phyloP scores from a whole-genome alignment of 108 stramenopile species.

The Cyclotella kingstonii region DNA sequence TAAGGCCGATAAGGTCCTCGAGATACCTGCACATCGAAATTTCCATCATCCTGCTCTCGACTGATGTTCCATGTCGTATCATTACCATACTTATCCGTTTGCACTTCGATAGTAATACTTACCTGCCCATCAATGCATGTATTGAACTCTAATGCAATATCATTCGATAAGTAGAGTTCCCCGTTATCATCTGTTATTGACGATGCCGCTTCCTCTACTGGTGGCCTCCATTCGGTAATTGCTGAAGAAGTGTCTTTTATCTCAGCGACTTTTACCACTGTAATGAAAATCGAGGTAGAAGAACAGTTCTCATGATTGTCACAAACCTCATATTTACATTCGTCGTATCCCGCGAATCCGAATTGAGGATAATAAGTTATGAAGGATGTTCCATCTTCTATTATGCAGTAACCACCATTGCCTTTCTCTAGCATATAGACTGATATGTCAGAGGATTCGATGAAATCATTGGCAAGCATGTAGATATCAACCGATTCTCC shows the following conservation, averaged over 20 bases:
- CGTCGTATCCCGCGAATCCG: conserved; percentile 7
- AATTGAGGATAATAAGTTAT: conserved; percentile 1
- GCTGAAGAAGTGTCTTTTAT: background rate
- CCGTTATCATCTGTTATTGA: background rate
- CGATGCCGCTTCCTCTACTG: conserved; percentile 3
- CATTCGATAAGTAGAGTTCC: background rate
- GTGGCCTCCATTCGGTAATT: background rate
- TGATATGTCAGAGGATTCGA: background rate
- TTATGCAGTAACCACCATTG: background rate
- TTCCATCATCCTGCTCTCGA: conserved; percentile 6
- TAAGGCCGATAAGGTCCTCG: conserved; percentile 14
- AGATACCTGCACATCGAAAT: background rate
- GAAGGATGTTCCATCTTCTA: background rate
- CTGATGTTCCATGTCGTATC: conserved; percentile 20
- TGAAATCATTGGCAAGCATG: conserved; percentile 6
- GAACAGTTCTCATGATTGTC: background rate
- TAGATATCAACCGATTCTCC: conserved; percentile 10
- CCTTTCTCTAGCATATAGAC: background rate
- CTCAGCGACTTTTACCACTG: conserved; percentile 1
- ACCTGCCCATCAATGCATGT: conserved; percentile 4
- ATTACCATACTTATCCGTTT: conserved; percentile 23
- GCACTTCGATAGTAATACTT: conserved; percentile 16
- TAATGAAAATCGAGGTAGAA: background rate
- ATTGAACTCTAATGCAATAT: conserved; percentile 6
- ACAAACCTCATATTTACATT: conserved; percentile 5